Conservation (phyloP, 2,329 filamentous ascomycete genomes). For the Colletotrichum falcatum region DNA sequence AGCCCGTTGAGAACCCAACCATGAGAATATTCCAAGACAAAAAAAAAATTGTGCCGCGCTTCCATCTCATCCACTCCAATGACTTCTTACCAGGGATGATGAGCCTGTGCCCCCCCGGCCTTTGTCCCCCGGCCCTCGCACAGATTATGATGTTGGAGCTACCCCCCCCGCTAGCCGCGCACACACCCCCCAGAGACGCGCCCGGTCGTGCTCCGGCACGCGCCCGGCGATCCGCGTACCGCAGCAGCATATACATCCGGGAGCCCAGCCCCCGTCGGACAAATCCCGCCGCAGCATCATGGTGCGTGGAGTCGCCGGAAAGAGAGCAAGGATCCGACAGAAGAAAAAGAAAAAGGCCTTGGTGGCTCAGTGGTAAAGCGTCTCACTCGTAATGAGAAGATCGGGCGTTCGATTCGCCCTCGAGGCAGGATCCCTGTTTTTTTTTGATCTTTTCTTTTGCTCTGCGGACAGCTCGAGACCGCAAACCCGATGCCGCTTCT, state of each 20-base stretch:
- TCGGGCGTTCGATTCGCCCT: conserved; percentile 42
- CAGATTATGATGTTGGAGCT: background rate
- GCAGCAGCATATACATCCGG: background rate
- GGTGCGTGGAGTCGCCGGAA: fast-evolving
- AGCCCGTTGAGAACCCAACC: background rate
- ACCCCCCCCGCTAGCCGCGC: background rate
- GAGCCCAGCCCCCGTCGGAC: too few species aligned
- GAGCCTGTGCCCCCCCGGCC: background rate
- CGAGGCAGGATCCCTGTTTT: conserved; percentile 13
- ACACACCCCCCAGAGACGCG: background rate
- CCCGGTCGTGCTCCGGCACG: background rate
- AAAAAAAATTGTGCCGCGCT: too few species aligned
- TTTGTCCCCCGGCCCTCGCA: background rate
- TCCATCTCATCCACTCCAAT: background rate
- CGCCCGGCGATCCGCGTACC: too few species aligned
- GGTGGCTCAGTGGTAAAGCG: conserved; percentile 42
- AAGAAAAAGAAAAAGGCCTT: conserved; percentile 24
- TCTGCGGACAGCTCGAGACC: too few species aligned
- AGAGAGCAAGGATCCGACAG: background rate
- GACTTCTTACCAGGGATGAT: background rate
- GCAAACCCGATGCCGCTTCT: too few species aligned
- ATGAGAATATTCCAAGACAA: background rate
- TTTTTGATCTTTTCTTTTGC: too few species aligned
- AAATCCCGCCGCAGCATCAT: background rate
- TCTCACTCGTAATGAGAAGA: conserved; percentile 42